These are phyloP conservation scores for Rhynchosporium agropyri DNA, from an alignment of 2,329 filamentous ascomycete genomes.

Conservation along the genomic window DNA sequence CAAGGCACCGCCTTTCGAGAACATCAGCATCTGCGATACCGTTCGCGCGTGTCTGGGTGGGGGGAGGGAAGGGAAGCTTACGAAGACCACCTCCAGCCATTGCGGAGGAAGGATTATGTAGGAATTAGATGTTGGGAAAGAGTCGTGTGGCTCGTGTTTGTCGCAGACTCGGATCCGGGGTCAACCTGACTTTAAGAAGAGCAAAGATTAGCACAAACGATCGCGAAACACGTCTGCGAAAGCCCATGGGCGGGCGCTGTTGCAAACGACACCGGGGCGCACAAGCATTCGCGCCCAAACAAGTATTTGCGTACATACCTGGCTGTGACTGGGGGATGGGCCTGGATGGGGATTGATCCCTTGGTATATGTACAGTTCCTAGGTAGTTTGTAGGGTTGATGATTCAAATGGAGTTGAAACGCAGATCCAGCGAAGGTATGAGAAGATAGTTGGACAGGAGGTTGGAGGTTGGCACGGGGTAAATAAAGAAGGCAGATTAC, in stretches of 20 bases:
- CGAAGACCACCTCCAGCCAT: conserved; percentile 26
- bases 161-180: conserved; percentile 3
- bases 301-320: conserved; percentile 20
- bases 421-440: background rate
- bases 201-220: conserved; percentile 21
- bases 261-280: background rate
- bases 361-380: no score
- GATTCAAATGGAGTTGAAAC: background rate
- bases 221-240: conserved; percentile 21
- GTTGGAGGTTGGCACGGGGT: conserved; percentile 4
- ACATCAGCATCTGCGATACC: conserved; percentile 10
- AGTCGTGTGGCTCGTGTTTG: conserved; percentile 7
- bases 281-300: conserved; percentile 13
- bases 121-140: conserved; percentile 5
- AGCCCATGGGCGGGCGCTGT: background rate
- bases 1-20: conserved; percentile 54
- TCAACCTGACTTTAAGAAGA: conserved; percentile 11
- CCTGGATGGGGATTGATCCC: conserved; percentile 17
- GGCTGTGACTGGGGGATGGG: conserved; percentile 9
- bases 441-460: background rate
- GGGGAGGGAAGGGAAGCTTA: conserved; percentile 14
- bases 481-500: conserved; percentile 19
- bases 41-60: background rate
- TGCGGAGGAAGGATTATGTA: conserved; percentile 17
- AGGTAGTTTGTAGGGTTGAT: conserved; percentile 17